These are phyloP conservation scores for Arctium lappa DNA, from an alignment of 129 eudicot genomes.

Conservation along the genomic window DNA sequence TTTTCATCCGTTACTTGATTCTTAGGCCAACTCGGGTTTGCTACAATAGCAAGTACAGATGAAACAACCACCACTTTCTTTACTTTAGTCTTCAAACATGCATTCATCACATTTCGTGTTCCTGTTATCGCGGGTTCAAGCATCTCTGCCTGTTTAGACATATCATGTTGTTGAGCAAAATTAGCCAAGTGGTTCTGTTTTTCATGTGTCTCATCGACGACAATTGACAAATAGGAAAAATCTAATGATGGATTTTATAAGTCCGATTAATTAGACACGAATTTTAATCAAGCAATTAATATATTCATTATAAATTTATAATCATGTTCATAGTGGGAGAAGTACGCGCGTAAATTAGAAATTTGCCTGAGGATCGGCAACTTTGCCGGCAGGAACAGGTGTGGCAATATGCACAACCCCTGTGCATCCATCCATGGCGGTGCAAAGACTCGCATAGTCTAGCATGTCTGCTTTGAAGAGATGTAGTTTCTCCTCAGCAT, in stretches of 20 bases:
- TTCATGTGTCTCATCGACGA: too few species aligned
- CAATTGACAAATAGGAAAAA: not conserved
- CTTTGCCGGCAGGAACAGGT: slow-evolving; percentile 29
- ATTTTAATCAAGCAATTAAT: too few species aligned
- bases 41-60: slow-evolving; percentile 10
- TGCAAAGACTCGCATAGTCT: slow-evolving; percentile 22
- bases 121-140: slow-evolving; percentile 25
- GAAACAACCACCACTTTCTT: slow-evolving; percentile 33
- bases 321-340: not conserved
- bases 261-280: too few species aligned
- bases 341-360: not conserved
- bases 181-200: too few species aligned
- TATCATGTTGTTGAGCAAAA: too few species aligned
- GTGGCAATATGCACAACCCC: slow-evolving; percentile 39
- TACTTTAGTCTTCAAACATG: slow-evolving; percentile 15
- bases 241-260: not conserved
- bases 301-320: not conserved
- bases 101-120: slow-evolving; percentile 26
- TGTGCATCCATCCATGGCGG: slow-evolving; percentile 29
- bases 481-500: slow-evolving; percentile 26
- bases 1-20: slow-evolving; percentile 26
- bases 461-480: slow-evolving; percentile 36
- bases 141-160: slow-evolving; percentile 13
- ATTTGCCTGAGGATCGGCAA: slow-evolving; percentile 35
- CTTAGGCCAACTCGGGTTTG: slow-evolving; percentile 29